These are phyloP conservation scores for Aspergillus cristatus DNA, from an alignment of 495 filamentous ascomycete genomes.

Conservation along the genomic window DNA sequence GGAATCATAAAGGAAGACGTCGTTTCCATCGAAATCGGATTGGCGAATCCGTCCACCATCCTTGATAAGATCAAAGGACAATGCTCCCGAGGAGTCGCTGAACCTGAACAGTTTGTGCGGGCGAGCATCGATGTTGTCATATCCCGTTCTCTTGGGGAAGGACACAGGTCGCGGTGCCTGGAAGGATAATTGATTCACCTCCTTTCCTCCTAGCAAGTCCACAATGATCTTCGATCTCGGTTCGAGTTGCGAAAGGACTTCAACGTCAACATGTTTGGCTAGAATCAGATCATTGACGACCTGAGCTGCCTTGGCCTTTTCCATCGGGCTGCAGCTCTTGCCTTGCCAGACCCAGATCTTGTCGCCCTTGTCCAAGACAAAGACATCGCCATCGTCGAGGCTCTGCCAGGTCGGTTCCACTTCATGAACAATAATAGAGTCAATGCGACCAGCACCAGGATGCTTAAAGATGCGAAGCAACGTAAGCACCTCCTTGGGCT, in stretches of 20 bases:
- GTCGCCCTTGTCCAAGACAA: conserved; percentile 47
- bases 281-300: conserved; percentile 53
- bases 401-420: conserved; percentile 52
- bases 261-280: conserved; percentile 52
- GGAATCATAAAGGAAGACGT: conserved; percentile 50
- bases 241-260: conserved; percentile 50
- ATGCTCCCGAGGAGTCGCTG: conserved; percentile 43
- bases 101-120: conserved; percentile 44
- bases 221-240: conserved; percentile 42
- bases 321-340: conserved; percentile 52
- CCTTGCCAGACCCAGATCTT: conserved; percentile 63
- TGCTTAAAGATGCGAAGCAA: conserved; percentile 52
- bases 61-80: conserved; percentile 45
- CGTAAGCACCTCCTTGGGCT: conserved; percentile 29
- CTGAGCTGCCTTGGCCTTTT: conserved; percentile 54
- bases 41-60: conserved; percentile 30
- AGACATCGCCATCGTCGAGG: conserved; percentile 53
- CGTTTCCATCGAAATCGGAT: conserved; percentile 42
- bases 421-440: conserved; percentile 48
- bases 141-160: conserved; percentile 11
- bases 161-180: conserved; percentile 30
- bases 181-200: conserved; percentile 23
- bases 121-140: conserved; percentile 5
- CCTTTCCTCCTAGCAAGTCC: conserved; percentile 44
- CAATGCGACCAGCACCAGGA: conserved; percentile 28